A percentile compares a stretch with the other conserved stretches of the same genome.
phyloP scores from a whole-genome alignment of 176 grass and related monocot species.

The Eleusine coracana region DNA sequence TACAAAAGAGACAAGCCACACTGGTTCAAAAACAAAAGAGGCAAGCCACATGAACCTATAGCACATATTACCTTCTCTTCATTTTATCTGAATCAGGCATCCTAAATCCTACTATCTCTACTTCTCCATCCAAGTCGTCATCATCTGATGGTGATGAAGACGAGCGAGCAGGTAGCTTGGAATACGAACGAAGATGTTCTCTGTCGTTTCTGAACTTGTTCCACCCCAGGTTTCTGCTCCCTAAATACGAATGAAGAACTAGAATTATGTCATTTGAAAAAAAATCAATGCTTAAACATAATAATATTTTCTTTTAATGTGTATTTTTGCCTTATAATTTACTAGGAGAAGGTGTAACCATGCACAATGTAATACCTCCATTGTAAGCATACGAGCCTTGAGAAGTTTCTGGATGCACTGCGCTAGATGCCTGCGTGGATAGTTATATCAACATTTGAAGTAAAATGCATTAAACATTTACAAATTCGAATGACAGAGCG shows the following conservation, averaged over 20 bases:
- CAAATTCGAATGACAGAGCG: neutral
- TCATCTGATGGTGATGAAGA: slow-evolving; percentile 73
- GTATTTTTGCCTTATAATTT: neutral
- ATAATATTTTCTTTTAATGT: neutral
- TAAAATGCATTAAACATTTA: neutral
- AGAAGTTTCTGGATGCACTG: slow-evolving; percentile 11
- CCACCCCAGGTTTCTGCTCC: slow-evolving; percentile 17
- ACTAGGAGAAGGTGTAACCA: neutral
- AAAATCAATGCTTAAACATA: neutral
- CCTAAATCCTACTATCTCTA: slow-evolving; percentile 54
- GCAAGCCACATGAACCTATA: neutral
- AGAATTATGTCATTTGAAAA: neutral
- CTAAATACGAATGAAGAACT: neutral
- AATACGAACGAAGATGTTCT: slow-evolving; percentile 25
- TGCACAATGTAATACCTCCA: slow-evolving; percentile 30
- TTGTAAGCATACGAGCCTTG: neutral
- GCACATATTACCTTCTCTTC: slow-evolving; percentile 59
- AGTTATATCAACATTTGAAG: neutral
- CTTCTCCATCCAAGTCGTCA: slow-evolving; percentile 61
- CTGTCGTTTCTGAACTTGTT: slow-evolving; percentile 17
- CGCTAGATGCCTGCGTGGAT: slow-evolving; percentile 8
- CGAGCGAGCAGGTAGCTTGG: slow-evolving; percentile 50
- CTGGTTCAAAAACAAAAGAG: neutral
- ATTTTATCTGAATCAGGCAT: slow-evolving; percentile 52
- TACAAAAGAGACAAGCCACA: neutral